Percentiles rank a stretch among this genome's conserved stretches.
Conservation (phyloP, 495 filamentous ascomycete genomes). For the Hyaloscypha finlandica region DNA sequence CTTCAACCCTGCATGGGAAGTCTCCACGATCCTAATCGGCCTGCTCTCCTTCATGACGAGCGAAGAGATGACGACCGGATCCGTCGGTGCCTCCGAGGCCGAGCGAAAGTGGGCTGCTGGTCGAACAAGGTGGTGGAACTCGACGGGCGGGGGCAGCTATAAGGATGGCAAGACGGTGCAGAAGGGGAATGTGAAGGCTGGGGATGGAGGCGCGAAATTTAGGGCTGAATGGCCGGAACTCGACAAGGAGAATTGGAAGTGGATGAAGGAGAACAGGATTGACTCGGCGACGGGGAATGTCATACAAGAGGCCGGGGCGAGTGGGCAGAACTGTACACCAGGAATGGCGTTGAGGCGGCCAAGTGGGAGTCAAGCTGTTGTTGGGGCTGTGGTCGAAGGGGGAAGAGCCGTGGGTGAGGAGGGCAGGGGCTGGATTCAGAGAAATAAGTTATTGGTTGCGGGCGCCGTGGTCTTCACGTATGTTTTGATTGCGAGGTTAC, state of each 20-base stretch:
- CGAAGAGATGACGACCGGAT: conserved; percentile 98
- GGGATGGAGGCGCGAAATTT: conserved; percentile 92
- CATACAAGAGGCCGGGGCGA: conserved; percentile 43
- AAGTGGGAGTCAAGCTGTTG: conserved; percentile 64
- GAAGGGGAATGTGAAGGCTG: conserved; percentile 62
- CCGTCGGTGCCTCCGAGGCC: conserved; percentile 72
- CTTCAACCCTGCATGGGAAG: conserved; percentile 99
- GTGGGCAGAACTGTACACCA: conserved; percentile 48
- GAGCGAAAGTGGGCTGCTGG: conserved; percentile 80
- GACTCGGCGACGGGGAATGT: conserved; percentile 59
- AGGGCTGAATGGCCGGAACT: conserved; percentile 85
- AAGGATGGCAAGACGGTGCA: conserved; percentile 35
- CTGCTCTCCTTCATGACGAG: conserved; percentile 96
- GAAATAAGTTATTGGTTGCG: conserved; percentile 73
- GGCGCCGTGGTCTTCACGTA: conserved; percentile 72
- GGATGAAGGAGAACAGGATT: conserved; percentile 82
- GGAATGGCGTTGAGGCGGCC: conserved; percentile 49
- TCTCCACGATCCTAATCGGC: conserved; percentile 93
- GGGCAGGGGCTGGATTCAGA: conserved; percentile 76
- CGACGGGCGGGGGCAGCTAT: conserved; percentile 87
- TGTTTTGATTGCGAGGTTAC: conserved; percentile 72
- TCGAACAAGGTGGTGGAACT: conserved; percentile 93
- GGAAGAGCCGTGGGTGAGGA: conserved; percentile 72
- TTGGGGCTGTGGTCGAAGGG: conserved; percentile 81
- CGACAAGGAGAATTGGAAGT: conserved; percentile 89